phyloP scores from a whole-genome alignment of 768 basidiomycete species.

The Rhodotorula paludigena region DNA sequence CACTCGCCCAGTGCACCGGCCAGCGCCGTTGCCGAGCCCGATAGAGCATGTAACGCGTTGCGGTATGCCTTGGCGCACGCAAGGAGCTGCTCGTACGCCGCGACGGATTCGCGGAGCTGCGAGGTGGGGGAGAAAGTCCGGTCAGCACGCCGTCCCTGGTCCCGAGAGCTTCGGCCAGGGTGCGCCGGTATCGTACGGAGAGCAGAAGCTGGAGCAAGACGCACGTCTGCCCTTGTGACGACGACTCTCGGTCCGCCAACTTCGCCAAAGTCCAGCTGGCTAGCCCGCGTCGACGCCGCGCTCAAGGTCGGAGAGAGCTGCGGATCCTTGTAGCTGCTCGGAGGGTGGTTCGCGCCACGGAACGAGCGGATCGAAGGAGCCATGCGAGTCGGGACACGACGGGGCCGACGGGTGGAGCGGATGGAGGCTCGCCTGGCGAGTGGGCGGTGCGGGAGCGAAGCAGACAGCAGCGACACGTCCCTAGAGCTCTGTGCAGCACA shows the following conservation, averaged over 20 bases:
- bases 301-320: neutral
- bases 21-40: conserved; percentile 27
- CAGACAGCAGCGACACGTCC: too few relatives aligned
- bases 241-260: conserved; percentile 14
- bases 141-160: neutral
- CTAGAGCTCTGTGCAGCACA: too few relatives aligned
- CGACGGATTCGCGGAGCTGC: conserved; percentile 35
- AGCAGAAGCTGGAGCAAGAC: neutral
- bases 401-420: neutral
- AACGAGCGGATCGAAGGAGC: conserved; percentile 8
- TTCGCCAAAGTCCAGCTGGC: conserved; percentile 20
- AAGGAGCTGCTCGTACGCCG: conserved; percentile 32
- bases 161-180: too few relatives aligned
- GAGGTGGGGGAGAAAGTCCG: neutral
- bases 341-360: neutral
- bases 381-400: neutral
- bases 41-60: conserved; percentile 35
- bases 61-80: conserved; percentile 28
- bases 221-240: conserved; percentile 31
- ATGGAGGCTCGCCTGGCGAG: neutral
- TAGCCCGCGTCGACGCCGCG: conserved; percentile 8
- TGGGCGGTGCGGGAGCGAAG: neutral
- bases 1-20: conserved; percentile 35
- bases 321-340: conserved; percentile 1
- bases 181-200: too few relatives aligned